phyloP scores from a whole-genome alignment of 129 eudicot species.

The Centaurea solstitialis region DNA sequence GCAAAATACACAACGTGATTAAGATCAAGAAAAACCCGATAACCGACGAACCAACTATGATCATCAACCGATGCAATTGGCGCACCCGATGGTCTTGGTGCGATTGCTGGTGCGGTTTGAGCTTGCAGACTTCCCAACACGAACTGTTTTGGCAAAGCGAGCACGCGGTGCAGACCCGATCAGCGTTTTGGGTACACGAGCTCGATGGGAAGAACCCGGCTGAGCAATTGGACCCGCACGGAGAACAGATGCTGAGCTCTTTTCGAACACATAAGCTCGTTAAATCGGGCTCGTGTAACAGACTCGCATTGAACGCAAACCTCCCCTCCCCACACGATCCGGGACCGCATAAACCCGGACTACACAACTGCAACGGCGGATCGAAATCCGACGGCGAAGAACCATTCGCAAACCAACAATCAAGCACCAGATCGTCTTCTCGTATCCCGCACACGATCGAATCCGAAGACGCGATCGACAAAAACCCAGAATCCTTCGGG shows the following conservation, averaged over 20 bases:
- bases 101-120: slow-evolving; percentile 38
- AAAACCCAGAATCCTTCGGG: slow-evolving; percentile 83
- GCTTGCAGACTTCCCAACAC: slow-evolving; percentile 71
- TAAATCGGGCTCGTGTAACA: slow-evolving; percentile 78
- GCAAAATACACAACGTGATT: slow-evolving; percentile 51
- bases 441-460: slow-evolving; percentile 76
- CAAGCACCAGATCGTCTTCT: slow-evolving; percentile 89
- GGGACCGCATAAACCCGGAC: slow-evolving; percentile 82
- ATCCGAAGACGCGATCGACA: slow-evolving; percentile 68
- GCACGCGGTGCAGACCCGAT: slow-evolving; percentile 83
- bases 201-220: slow-evolving; percentile 86
- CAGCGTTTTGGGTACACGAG: slow-evolving; percentile 60
- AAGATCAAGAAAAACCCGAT: slow-evolving; percentile 52
- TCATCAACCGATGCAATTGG: slow-evolving; percentile 43
- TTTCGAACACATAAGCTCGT: slow-evolving; percentile 71
- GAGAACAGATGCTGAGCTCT: slow-evolving; percentile 84
- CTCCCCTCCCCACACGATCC: slow-evolving; percentile 63
- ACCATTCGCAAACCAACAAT: slow-evolving; percentile 75
- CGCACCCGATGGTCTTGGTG: slow-evolving; percentile 44
- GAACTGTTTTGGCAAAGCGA: slow-evolving; percentile 94
- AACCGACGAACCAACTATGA: slow-evolving; percentile 61
- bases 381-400: slow-evolving; percentile 52
- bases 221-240: slow-evolving; percentile 79
- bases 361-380: slow-evolving; percentile 94
- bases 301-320: slow-evolving; percentile 84